Base-by-base conservation (phyloP, 2,329 filamentous ascomycete genomes). In the Geosmithia putterillii region DNA sequence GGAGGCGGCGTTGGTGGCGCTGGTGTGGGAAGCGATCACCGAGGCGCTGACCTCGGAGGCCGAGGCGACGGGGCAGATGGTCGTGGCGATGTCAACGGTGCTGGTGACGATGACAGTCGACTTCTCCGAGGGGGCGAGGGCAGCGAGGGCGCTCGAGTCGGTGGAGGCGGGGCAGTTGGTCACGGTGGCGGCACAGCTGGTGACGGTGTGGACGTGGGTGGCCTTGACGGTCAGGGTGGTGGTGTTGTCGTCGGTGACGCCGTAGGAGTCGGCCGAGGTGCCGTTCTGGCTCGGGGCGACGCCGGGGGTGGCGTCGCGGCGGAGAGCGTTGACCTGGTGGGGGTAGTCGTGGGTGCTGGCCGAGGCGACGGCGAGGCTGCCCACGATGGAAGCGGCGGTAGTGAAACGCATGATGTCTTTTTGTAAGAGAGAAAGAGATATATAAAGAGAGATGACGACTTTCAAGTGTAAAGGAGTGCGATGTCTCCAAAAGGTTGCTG, bases 161-260 rank as follows among this genome's bases (percentile, higher is more conserved):
- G 28, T 32, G 28, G 28, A 6, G 47, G 58, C 58, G 44, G 65
- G 64, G 61, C 75, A 79, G 74, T 76, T 63, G 59, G 73, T 75
- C 55, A 76, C 67, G 45, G 69, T 72, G 44, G 74, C 63, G 48
- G 65, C 71, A 57, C 74, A 79, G 45, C 71, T 75, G 52, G 68
- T 77, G 60, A 78, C 65, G 58, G 74, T 79, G 48, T 71, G 62
- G 50, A 74, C 60, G 56, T 73, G 61, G 46, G 73, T 77, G 56
- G 67, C 61, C 64, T 70, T 66, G 62, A 77, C 64, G 50, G 72
- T 66, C 46, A 66, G 49, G 34, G 66, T 68, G 43, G 64, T 67
- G 46, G 44, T 39, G 37, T 7, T 19, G 23, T 36, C 28, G n/a
- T n/a, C n/a, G n/a, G 36, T 39, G 18, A 38, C 44, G 17, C 46